Evolutionary conservation across 108 stramenopile genomes (phyloP).

Genomic region (Cyclostephanos tholiformis): DNA sequence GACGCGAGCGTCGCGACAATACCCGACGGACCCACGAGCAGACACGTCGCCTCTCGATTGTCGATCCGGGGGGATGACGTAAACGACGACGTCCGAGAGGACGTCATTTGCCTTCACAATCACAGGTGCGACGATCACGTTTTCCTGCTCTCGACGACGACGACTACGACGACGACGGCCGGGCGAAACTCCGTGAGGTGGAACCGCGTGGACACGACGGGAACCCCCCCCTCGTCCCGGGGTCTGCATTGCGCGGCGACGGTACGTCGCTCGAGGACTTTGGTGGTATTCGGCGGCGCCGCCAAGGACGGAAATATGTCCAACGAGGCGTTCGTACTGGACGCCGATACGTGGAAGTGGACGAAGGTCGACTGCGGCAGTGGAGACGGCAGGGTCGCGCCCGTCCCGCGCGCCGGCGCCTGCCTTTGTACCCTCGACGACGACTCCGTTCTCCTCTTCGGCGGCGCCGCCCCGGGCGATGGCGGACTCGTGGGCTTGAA

Average conservation of each 20-base stretch:
- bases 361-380: constrained; percentile 26
- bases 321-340: constrained; percentile 70
- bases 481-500: constrained; percentile 52
- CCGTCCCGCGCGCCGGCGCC: constrained; percentile 65
- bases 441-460: constrained; percentile 56
- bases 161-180: neutral
- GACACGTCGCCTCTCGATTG: constrained; percentile 64
- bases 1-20: constrained; percentile 18
- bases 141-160: constrained; percentile 35
- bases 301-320: constrained; percentile 68
- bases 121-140: constrained; percentile 75
- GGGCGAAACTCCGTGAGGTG: constrained; percentile 7
- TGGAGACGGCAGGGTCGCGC: neutral
- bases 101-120: constrained; percentile 63
- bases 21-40: constrained; percentile 69
- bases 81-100: neutral
- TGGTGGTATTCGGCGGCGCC: constrained; percentile 72
- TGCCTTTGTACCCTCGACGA: constrained; percentile 56
- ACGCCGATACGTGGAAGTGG: constrained; percentile 68
- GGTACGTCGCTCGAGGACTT: constrained; percentile 19
- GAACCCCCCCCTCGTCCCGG: constrained; percentile 54
- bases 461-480: constrained; percentile 50
- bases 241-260: constrained; percentile 65
- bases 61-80: constrained; percentile 7
- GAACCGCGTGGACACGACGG: constrained; percentile 51